Conservation (phyloP, 164 flowering plant species). For the Kalanchoe fedtschenkoi region DNA sequence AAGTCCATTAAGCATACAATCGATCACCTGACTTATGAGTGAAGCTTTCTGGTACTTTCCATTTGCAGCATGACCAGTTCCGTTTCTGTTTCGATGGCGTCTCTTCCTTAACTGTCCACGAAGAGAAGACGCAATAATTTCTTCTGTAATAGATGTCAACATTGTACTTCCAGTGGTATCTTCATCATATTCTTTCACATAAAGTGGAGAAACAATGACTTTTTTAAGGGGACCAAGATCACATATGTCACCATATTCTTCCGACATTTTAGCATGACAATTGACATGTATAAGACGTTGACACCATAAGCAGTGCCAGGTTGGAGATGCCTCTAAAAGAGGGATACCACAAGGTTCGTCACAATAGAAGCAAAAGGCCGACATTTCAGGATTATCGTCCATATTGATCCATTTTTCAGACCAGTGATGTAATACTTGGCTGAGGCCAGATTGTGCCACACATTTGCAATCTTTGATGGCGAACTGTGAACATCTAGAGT, state of each 20-base stretch:
- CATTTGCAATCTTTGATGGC: constrained; percentile 72
- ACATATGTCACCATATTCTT: constrained; percentile 61
- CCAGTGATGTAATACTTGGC: constrained; percentile 68
- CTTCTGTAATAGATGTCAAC: constrained; percentile 39
- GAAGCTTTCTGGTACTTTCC: constrained; percentile 28
- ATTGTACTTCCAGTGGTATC: constrained; percentile 20
- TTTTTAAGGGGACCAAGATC: constrained; percentile 68
- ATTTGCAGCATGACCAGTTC: constrained; percentile 18
- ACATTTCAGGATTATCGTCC: constrained; percentile 53
- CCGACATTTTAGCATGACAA: constrained; percentile 57
- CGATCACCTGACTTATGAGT: constrained; percentile 25
- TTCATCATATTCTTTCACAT: constrained; percentile 37
- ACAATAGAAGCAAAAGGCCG: constrained; percentile 60
- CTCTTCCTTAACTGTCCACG: constrained; percentile 44
- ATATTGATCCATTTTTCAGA: constrained; percentile 55
- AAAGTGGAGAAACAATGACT: constrained; percentile 57
- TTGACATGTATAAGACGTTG: constrained; percentile 71
- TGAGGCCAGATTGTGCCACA: constrained; percentile 45
- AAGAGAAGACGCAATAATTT: constrained; percentile 40
- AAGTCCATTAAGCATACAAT: constrained; percentile 32
- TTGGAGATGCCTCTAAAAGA: constrained; percentile 57
- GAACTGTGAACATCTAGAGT: constrained; percentile 42
- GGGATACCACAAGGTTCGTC: constrained; percentile 79
- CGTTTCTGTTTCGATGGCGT: constrained; percentile 34
- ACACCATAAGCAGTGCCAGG: constrained; percentile 81